Conservation (phyloP, 768 basidiomycete genomes). For the Scleroderma bovista region DNA sequence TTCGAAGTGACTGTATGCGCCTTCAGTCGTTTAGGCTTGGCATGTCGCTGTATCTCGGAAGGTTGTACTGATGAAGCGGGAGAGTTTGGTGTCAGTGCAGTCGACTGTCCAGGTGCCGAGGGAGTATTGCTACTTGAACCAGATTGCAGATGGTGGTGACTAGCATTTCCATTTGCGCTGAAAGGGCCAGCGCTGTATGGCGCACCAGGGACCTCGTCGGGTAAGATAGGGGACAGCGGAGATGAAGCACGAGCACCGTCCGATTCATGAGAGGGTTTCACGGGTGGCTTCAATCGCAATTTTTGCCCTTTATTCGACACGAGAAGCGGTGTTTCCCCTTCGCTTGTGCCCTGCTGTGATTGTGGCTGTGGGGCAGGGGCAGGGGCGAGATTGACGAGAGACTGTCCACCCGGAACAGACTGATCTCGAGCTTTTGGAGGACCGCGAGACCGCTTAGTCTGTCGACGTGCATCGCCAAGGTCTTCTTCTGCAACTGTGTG, state of each 20-base stretch:
- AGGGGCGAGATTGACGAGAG: slow-evolving; percentile 23
- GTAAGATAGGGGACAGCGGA: slow-evolving; percentile 29
- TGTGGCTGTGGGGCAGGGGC: slow-evolving; percentile 17
- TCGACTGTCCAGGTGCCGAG: slow-evolving; percentile 20
- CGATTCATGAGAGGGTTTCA: slow-evolving; percentile 21
- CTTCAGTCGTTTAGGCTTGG: slow-evolving; percentile 74
- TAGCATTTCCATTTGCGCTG: slow-evolving; percentile 16
- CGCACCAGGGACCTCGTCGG: slow-evolving; percentile 23
- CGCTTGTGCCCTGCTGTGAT: slow-evolving; percentile 11
- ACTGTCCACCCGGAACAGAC: slow-evolving; percentile 13
- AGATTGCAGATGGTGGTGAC: slow-evolving; percentile 11
- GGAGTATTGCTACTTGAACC: slow-evolving; percentile 14
- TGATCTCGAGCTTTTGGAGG: slow-evolving; percentile 38
- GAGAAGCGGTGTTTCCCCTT: slow-evolving; percentile 24
- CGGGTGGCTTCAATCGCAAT: slow-evolving; percentile 45
- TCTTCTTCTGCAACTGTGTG: slow-evolving; percentile 39
- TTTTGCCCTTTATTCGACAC: slow-evolving; percentile 45
- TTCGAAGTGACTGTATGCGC: slow-evolving; percentile 77
- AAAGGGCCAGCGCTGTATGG: slow-evolving; percentile 19
- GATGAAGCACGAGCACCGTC: slow-evolving; percentile 21
- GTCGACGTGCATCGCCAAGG: slow-evolving; percentile 35
- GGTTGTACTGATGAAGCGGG: slow-evolving; percentile 20
- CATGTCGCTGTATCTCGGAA: slow-evolving; percentile 33
- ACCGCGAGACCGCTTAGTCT: slow-evolving; percentile 27
- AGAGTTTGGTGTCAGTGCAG: slow-evolving; percentile 10